Evolutionary conservation across 1,139 yeast genomes (phyloP).

Genomic region (Arxiozyma telluris): DNA sequence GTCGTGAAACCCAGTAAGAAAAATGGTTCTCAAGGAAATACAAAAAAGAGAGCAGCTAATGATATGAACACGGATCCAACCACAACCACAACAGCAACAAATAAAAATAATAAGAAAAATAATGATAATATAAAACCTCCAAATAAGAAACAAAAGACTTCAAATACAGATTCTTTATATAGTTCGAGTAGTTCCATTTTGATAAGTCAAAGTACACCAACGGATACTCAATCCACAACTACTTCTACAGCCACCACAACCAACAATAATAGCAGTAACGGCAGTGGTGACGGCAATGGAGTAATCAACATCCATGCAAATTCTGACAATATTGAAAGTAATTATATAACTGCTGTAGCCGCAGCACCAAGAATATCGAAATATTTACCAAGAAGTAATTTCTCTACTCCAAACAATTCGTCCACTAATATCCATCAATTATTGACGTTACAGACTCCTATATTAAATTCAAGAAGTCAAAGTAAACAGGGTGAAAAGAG

Average conservation of each 20-base stretch:
- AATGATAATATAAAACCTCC: conserved; percentile 1
- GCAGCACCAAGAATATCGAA: conserved; percentile 74
- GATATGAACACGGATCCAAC: neutral
- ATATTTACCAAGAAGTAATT: conserved; percentile 34
- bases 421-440: conserved; percentile 66
- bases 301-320: neutral
- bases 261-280: neutral
- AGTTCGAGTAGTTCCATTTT: neutral
- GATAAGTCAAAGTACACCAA: neutral
- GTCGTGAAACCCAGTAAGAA: conserved; percentile 6
- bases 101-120: conserved; percentile 1
- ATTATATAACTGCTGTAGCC: conserved; percentile 60
- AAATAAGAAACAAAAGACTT: conserved; percentile 1
- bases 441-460: conserved; percentile 40
- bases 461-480: conserved; percentile 4
- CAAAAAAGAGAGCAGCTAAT: conserved; percentile 1
- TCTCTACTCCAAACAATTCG: conserved; percentile 28
- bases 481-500: neutral
- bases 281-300: neutral
- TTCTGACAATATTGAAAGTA: neutral
- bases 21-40: conserved; percentile 3
- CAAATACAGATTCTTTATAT: neutral
- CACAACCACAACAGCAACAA: neutral
- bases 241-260: neutral
- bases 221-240: neutral